Percentiles rank a stretch among this genome's conserved stretches.
Evolutionary conservation across 176 grass and related monocot genomes (phyloP).

Genomic region (Typha latifolia): DNA sequence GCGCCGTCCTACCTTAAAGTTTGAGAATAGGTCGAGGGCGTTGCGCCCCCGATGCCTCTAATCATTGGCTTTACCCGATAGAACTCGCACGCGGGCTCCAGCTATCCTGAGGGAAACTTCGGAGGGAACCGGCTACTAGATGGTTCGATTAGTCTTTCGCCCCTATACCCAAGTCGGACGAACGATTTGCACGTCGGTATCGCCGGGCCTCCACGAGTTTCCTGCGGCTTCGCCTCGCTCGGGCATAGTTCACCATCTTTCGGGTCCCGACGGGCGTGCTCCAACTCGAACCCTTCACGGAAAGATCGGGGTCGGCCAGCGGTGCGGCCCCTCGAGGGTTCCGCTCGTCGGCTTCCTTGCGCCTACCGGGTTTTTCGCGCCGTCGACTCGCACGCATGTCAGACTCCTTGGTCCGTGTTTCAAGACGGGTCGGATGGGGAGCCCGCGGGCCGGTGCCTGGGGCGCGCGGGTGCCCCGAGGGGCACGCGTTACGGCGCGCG

Average conservation of each 20-base stretch:
- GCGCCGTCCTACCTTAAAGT: slow-evolving; percentile 40
- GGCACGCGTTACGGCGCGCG: too few relatives aligned
- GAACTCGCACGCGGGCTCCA: slow-evolving; percentile 12
- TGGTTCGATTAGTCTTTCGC: slow-evolving; percentile 49
- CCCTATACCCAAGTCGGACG: slow-evolving; percentile 48
- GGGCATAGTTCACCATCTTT: too few relatives aligned
- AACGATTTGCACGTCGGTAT: slow-evolving; percentile 57
- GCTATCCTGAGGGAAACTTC: slow-evolving; percentile 51
- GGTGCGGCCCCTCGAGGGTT: too few relatives aligned
- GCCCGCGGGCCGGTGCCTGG: slow-evolving; percentile 13
- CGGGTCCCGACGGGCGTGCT: neutral
- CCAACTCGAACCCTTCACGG: slow-evolving; percentile 68
- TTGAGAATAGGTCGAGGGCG: too few relatives aligned
- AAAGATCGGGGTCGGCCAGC: slow-evolving; percentile 31
- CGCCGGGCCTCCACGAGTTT: too few relatives aligned
- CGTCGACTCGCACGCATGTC: slow-evolving; percentile 19
- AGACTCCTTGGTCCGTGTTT: slow-evolving; percentile 32
- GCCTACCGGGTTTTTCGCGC: too few relatives aligned
- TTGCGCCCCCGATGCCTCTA: too few relatives aligned
- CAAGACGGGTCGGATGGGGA: slow-evolving; percentile 26
- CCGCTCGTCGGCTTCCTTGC: too few relatives aligned
- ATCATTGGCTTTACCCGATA: too few relatives aligned
- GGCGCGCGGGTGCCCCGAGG: too few relatives aligned
- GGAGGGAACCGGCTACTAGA: slow-evolving; percentile 45
- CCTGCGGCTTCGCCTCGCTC: too few relatives aligned